Percentiles rank a stretch among this genome's conserved stretches.
phyloP scores from a whole-genome alignment of 495 filamentous ascomycete genomes.

The Xylaria telfairii region DNA sequence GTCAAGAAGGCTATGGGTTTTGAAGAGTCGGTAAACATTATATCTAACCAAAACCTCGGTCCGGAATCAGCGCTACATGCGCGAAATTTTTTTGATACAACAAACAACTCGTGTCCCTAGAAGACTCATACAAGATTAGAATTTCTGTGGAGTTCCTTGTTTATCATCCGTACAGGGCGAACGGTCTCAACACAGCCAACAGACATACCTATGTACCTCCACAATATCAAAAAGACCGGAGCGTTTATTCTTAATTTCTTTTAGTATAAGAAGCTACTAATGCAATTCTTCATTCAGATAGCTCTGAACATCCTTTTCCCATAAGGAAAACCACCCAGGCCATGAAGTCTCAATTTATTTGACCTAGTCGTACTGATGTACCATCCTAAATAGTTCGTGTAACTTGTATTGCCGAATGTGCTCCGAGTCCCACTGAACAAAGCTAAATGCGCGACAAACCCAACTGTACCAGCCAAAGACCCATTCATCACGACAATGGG shows the following conservation, averaged over 20 bases:
- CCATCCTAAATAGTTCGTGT: background rate
- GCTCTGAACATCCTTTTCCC: background rate
- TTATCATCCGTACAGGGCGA: background rate
- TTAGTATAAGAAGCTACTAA: too few relatives aligned
- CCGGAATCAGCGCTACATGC: background rate
- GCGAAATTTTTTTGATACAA: background rate
- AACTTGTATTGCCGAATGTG: background rate
- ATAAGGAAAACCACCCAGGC: too few relatives aligned
- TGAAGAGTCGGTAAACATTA: background rate
- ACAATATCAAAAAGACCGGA: too few relatives aligned
- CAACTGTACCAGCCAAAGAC: too few relatives aligned
- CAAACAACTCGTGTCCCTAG: background rate
- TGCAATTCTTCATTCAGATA: background rate
- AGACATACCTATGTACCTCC: too few relatives aligned
- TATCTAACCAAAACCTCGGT: background rate
- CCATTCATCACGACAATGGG: too few relatives aligned
- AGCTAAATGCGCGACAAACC: background rate
- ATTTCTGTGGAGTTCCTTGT: background rate
- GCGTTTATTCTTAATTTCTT: too few relatives aligned
- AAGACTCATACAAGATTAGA: background rate
- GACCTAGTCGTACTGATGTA: too few relatives aligned
- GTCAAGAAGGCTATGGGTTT: too few relatives aligned
- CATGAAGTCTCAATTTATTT: too few relatives aligned
- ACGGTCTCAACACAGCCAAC: too few relatives aligned
- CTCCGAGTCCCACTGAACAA: background rate